A percentile compares a stretch with the other conserved stretches of the same genome.
These are phyloP conservation scores for Dendrobium huoshanense DNA, from an alignment of 106 monocot species.

Conservation along the genomic window DNA sequence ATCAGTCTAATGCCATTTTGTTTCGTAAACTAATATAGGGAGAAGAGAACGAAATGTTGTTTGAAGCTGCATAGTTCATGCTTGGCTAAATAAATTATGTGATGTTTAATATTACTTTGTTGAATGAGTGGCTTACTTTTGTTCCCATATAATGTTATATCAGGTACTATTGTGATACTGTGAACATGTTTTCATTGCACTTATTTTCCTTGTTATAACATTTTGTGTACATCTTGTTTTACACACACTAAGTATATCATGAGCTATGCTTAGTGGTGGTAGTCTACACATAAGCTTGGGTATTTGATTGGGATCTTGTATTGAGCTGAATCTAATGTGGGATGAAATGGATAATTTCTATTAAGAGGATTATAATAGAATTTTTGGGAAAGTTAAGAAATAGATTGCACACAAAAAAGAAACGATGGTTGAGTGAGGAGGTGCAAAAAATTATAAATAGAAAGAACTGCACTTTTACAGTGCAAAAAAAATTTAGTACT, in stretches of 20 bases:
- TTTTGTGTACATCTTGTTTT: neutral
- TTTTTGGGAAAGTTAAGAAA: too few relatives aligned
- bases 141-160: neutral
- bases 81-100: neutral
- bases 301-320: neutral
- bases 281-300: neutral
- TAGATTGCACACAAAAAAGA: too few relatives aligned
- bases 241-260: neutral
- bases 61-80: neutral
- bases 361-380: neutral
- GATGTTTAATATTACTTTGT: neutral
- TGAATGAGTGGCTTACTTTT: neutral
- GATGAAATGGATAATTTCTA: neutral
- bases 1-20: neutral
- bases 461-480: too few relatives aligned
- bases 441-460: too few relatives aligned
- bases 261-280: neutral
- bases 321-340: neutral
- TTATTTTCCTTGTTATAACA: neutral
- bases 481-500: too few relatives aligned
- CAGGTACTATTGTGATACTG: neutral
- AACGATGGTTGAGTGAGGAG: too few relatives aligned
- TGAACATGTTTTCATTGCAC: neutral
- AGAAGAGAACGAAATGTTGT: neutral
- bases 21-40: neutral